Percentiles rank a stretch among this genome's conserved stretches.
Conservation (phyloP, 2,329 filamentous ascomycete genomes). For the Fusarium odoratissimum region DNA sequence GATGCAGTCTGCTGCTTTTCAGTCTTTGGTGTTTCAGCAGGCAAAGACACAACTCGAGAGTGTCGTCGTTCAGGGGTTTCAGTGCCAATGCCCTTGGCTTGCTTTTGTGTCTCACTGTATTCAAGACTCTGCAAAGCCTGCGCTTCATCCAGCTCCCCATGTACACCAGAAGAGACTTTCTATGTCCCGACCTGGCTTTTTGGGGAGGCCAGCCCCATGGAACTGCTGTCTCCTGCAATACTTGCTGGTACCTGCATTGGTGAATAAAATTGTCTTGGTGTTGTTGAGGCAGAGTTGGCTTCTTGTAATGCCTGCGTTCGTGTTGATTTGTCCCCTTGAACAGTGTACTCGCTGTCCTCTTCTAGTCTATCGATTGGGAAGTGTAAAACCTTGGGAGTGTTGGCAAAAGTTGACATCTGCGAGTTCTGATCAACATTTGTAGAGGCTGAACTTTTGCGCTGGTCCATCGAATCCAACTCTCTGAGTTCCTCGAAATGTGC, state of each 20-base stretch:
- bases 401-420: background rate
- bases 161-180: slow-evolving; percentile 24
- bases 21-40: background rate
- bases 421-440: background rate
- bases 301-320: background rate
- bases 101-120: background rate
- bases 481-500: slow-evolving; percentile 31
- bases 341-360: background rate
- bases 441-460: background rate
- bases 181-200: slow-evolving; percentile 28
- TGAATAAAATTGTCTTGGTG: slow-evolving; percentile 44
- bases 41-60: background rate
- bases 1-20: background rate
- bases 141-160: background rate
- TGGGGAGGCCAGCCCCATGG: background rate
- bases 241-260: slow-evolving; percentile 31
- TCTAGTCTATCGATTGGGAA: background rate
- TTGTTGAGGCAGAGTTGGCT: slow-evolving; percentile 27
- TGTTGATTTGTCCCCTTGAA: background rate
- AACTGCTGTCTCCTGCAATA: slow-evolving; percentile 1
- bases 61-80: background rate
- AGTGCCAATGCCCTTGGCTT: background rate
- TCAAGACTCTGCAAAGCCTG: background rate
- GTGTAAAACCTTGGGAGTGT: background rate
- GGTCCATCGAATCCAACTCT: slow-evolving; percentile 12